Percentiles rank a stretch among this genome's conserved stretches.
Evolutionary conservation across 2,329 filamentous ascomycete genomes (phyloP).

Genomic region (Pleomassaria siparia): DNA sequence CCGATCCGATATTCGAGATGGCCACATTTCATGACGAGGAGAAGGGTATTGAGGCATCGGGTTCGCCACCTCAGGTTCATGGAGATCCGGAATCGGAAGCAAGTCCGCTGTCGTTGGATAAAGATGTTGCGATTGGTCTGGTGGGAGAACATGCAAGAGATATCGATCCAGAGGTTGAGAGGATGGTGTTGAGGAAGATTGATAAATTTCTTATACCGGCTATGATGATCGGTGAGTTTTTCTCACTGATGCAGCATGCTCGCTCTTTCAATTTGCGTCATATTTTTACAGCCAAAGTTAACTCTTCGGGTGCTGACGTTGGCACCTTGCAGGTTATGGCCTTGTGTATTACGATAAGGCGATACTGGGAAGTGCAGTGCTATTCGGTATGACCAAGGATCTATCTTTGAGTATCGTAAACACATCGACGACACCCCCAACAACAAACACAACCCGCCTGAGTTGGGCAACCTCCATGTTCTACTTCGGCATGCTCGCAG

Average conservation of each 20-base stretch:
- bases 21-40: constrained; percentile 6
- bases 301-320: too few species aligned
- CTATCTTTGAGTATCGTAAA: constrained; percentile 60
- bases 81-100: constrained; percentile 17
- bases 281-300: too few species aligned
- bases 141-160: constrained; percentile 59
- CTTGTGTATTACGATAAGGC: constrained; percentile 75
- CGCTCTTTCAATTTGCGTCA: too few species aligned
- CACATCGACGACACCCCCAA: constrained; percentile 53
- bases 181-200: constrained; percentile 65
- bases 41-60: constrained; percentile 10
- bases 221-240: constrained; percentile 52
- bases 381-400: constrained; percentile 76
- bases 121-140: constrained; percentile 60
- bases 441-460: constrained; percentile 66
- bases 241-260: too few species aligned
- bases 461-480: constrained; percentile 78
- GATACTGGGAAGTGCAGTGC: constrained; percentile 70
- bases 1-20: neutral
- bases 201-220: constrained; percentile 68
- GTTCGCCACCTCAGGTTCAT: constrained; percentile 11
- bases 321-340: constrained; percentile 60
- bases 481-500: constrained; percentile 77
- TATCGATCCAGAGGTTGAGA: constrained; percentile 58
- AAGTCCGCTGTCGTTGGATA: constrained; percentile 37